Evolutionary conservation across 208 protist species (phyloP).

Genomic region (Balamuthia mandrillaris): DNA sequence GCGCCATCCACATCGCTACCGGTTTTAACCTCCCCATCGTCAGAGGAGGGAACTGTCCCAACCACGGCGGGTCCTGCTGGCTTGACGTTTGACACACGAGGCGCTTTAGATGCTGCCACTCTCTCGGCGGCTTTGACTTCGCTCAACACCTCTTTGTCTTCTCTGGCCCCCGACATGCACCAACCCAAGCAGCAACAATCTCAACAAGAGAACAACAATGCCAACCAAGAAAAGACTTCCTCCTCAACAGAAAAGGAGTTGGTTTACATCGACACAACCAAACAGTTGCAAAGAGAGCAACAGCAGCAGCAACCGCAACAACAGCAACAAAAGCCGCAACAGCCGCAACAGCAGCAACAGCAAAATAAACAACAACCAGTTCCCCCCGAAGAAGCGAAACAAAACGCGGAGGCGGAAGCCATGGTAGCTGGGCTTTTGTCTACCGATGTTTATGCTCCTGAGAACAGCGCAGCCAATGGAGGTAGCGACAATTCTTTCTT

Average conservation of each 20-base stretch:
- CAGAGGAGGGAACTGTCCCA: too few species aligned
- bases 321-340: not conserved
- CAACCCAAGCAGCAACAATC: not conserved
- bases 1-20: not conserved
- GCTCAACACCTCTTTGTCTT: not conserved
- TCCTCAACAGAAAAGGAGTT: too few species aligned
- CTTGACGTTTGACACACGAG: not conserved
- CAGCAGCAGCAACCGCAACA: not conserved
- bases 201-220: not conserved
- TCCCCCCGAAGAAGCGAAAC: not conserved
- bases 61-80: too few species aligned
- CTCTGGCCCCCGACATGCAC: not conserved
- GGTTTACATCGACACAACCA: too few species aligned
- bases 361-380: not conserved
- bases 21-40: not conserved
- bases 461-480: not conserved
- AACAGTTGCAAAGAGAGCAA: not conserved
- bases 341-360: not conserved
- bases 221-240: not conserved
- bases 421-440: not conserved
- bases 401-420: not conserved
- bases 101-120: not conserved
- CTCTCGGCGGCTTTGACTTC: not conserved
- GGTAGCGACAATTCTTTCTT: not conserved
- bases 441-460: not conserved